These are phyloP conservation scores for Rutidosis leptorrhynchoides DNA, from an alignment of 129 eudicot genomes.

Conservation along the genomic window DNA sequence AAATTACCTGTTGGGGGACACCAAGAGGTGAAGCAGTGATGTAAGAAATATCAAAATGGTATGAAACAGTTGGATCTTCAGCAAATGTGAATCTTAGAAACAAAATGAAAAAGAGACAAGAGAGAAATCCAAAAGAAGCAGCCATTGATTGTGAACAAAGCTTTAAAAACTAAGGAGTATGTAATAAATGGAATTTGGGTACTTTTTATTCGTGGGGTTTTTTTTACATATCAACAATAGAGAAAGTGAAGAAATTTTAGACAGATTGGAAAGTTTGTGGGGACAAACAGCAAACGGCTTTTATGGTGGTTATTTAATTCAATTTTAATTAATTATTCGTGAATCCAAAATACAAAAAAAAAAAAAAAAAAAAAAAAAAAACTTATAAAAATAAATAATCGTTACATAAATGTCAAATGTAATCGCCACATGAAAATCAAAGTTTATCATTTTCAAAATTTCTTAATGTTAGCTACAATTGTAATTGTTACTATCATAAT, in stretches of 20 bases:
- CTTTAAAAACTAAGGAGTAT: background rate
- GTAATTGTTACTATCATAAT: background rate
- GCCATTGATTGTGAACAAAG: conserved; percentile 41
- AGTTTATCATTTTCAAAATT: too few species aligned
- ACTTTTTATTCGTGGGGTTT: conserved; percentile 27
- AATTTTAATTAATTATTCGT: too few species aligned
- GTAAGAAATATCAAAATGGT: conserved; percentile 71
- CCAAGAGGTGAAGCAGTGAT: conserved; percentile 96
- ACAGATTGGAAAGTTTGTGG: conserved; percentile 22
- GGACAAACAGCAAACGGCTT: conserved; percentile 39
- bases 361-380: too few species aligned
- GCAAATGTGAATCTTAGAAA: conserved; percentile 53
- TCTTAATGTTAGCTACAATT: background rate
- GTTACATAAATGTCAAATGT: too few species aligned
- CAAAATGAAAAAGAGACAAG: conserved; percentile 35
- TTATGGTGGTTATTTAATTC: conserved; percentile 11
- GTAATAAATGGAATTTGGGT: conserved; percentile 20
- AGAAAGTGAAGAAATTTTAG: conserved; percentile 19
- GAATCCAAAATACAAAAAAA: too few species aligned
- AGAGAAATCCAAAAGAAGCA: conserved; percentile 35
- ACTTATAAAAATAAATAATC: too few species aligned
- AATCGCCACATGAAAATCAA: too few species aligned
- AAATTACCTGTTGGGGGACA: conserved; percentile 76
- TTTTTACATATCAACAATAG: conserved; percentile 49
- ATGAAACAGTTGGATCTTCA: conserved; percentile 64